Conservation (phyloP, 345 rosid species). For the Eucalyptus sp. region DNA sequence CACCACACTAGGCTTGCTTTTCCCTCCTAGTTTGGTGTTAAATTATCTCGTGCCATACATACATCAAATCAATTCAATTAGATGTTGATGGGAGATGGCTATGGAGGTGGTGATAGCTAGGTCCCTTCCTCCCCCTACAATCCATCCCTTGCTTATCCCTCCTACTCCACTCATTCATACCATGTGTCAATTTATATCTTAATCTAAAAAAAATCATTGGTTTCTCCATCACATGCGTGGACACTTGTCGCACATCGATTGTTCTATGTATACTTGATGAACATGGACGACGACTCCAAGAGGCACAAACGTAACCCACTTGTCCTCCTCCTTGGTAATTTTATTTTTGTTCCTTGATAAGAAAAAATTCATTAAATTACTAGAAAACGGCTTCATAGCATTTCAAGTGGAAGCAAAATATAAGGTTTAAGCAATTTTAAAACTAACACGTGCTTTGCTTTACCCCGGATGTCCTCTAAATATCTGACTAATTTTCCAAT, state of each 20-base stretch:
- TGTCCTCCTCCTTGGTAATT: background rate
- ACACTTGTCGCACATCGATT: background rate
- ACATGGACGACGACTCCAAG: background rate
- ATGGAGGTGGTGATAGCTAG: background rate
- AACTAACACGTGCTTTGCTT: background rate
- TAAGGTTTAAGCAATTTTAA: background rate
- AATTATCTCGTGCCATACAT: background rate
- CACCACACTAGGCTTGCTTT: background rate
- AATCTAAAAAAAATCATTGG: background rate
- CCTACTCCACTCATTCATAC: background rate
- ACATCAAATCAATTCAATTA: background rate
- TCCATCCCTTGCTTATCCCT: background rate
- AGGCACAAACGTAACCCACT: background rate
- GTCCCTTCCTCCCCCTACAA: background rate
- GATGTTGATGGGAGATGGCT: background rate
- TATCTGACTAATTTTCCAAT: background rate
- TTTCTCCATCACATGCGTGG: fast-evolving
- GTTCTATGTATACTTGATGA: background rate
- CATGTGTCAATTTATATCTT: fast-evolving
- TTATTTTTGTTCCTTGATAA: background rate
- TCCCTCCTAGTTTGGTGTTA: background rate
- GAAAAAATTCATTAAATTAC: background rate
- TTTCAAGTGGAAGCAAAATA: background rate
- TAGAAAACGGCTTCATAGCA: background rate
- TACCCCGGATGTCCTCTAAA: background rate